Evolutionary conservation across 306 rosid species (phyloP).

Genomic region (Castanopsis chinensis): DNA sequence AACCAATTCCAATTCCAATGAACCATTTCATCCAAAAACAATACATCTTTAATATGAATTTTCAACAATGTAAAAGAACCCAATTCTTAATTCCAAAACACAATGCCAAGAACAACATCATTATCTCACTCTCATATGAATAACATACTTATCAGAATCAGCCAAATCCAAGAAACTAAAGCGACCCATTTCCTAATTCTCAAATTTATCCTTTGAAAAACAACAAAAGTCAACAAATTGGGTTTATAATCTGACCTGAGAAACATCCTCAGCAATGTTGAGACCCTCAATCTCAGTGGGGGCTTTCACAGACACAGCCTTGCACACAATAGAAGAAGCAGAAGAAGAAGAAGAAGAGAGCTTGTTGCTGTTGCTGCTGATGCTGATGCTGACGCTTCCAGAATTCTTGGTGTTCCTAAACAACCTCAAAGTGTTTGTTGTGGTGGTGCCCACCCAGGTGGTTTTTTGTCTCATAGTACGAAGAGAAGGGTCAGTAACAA

Average conservation of each 20-base stretch:
- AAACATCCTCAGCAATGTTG: slow-evolving; percentile 85
- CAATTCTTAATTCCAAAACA: not conserved
- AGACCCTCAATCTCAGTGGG: slow-evolving; percentile 71
- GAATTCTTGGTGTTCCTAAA: not conserved
- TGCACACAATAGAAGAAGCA: slow-evolving; percentile 46
- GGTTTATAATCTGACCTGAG: slow-evolving; percentile 42
- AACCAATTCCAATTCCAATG: not conserved
- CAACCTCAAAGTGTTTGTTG: slow-evolving; percentile 10
- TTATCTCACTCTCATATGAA: not conserved
- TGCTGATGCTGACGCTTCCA: not conserved
- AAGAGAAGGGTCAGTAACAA: slow-evolving; percentile 20
- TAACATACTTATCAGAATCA: not conserved
- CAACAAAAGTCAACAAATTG: not conserved
- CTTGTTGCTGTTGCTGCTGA: too few species aligned
- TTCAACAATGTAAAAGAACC: not conserved
- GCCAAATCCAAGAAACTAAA: not conserved
- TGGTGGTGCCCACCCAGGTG: slow-evolving; percentile 17
- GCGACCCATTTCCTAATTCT: not conserved
- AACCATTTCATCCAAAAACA: not conserved
- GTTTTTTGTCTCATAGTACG: slow-evolving; percentile 18
- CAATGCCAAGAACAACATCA: not conserved
- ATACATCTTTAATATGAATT: not conserved
- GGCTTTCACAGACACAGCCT: slow-evolving; percentile 60
- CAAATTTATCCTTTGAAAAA: not conserved
- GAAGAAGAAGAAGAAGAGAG: slow-evolving; percentile 18